These are phyloP conservation scores for Didymella pinodella DNA, from an alignment of 2,329 filamentous ascomycete genomes.

Conservation along the genomic window DNA sequence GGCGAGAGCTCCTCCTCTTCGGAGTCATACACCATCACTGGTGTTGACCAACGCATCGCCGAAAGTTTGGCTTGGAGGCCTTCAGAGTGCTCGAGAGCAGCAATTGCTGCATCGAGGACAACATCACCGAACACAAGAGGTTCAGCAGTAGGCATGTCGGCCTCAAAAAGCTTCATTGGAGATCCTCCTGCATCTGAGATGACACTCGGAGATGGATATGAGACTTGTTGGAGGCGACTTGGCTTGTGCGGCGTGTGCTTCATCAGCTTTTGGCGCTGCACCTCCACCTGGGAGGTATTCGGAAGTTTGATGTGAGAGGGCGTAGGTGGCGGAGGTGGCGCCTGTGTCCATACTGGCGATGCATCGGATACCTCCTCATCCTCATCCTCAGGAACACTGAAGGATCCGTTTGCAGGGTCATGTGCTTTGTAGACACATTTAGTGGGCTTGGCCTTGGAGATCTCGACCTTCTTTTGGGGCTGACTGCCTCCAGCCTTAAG, in stretches of 20 bases:
- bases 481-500: conserved; percentile 6
- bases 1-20: conserved; percentile 34
- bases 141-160: conserved; percentile 32
- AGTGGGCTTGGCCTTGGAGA: conserved; percentile 34
- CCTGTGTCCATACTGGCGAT: conserved; percentile 41
- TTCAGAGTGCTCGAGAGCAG: conserved; percentile 17
- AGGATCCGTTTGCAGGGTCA: conserved; percentile 25
- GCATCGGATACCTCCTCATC: conserved; percentile 46
- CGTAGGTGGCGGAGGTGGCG: conserved; percentile 47
- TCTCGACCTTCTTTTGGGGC: conserved; percentile 16
- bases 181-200: conserved; percentile 40
- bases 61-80: conserved; percentile 24
- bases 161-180: conserved; percentile 22
- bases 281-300: conserved; percentile 25
- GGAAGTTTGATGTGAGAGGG: conserved; percentile 45
- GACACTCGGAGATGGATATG: conserved; percentile 44
- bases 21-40: conserved; percentile 33
- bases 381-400: conserved; percentile 29
- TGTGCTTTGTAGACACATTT: conserved; percentile 7
- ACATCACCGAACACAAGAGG: conserved; percentile 31
- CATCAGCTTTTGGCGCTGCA: conserved; percentile 40
- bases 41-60: conserved; percentile 25
- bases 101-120: conserved; percentile 24
- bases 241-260: conserved; percentile 48
- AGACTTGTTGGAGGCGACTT: conserved; percentile 44